These are phyloP conservation scores for Aspergillus ibericus DNA, from an alignment of 2,329 filamentous ascomycete genomes.

Conservation along the genomic window DNA sequence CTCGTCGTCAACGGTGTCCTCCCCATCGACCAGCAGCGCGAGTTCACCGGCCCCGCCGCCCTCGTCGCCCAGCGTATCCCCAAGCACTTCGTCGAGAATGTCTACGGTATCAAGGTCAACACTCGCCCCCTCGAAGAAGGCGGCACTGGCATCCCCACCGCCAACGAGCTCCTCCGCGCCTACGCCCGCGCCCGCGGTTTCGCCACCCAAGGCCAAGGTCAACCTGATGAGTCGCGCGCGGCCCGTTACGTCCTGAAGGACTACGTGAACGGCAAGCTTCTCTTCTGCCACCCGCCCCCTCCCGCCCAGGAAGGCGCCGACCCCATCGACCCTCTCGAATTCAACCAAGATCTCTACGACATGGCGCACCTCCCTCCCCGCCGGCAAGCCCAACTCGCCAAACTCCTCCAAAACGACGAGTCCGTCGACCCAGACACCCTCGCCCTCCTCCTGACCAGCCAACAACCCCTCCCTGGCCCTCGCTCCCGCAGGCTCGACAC, in stretches of 20 bases:
- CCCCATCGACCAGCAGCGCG: constrained; percentile 92
- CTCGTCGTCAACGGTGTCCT: constrained; percentile 92
- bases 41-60: constrained; percentile 82
- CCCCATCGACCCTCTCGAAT: constrained; percentile 67
- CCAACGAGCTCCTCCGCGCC: constrained; percentile 77
- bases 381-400: constrained; percentile 62
- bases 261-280: constrained; percentile 92
- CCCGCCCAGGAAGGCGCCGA: constrained; percentile 29
- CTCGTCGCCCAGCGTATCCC: constrained; percentile 85
- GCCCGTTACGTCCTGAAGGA: constrained; percentile 90
- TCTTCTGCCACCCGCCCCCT: constrained; percentile 88
- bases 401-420: constrained; percentile 32
- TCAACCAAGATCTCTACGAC: constrained; percentile 90
- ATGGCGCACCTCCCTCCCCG: constrained; percentile 77
- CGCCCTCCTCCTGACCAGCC: constrained; percentile 21
- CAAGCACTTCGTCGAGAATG: constrained; percentile 80
- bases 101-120: constrained; percentile 89
- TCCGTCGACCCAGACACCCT: constrained; percentile 18
- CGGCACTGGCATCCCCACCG: constrained; percentile 81
- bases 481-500: constrained; percentile 81
- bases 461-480: constrained; percentile 57
- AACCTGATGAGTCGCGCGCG: constrained; percentile 90
- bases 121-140: constrained; percentile 85
- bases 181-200: constrained; percentile 91
- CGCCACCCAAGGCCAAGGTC: constrained; percentile 81